Evolutionary conservation across 1,139 yeast genomes (phyloP).

Genomic region (Blastobotrys illinoisensis): DNA sequence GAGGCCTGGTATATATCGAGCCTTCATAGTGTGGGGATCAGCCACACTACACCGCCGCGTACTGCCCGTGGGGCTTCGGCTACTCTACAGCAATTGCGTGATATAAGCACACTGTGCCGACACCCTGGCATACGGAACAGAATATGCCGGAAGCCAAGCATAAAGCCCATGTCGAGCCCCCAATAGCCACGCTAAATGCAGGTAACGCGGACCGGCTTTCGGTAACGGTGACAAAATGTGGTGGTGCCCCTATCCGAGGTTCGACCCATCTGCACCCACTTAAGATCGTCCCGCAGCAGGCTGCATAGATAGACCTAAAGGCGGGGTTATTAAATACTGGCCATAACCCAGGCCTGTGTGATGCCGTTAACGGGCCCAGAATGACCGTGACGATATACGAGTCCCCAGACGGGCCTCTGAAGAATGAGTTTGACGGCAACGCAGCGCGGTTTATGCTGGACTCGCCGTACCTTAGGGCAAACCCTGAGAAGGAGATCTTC

Average conservation of each 20-base stretch:
- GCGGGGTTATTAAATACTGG: not conserved
- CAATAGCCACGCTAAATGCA: too few relatives aligned
- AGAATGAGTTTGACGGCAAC: slow-evolving; percentile 20
- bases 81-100: too few relatives aligned
- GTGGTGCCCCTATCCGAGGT: not conserved
- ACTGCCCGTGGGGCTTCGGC: too few relatives aligned
- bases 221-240: not conserved
- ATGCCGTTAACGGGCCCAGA: not conserved
- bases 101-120: too few relatives aligned
- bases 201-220: not conserved
- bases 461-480: slow-evolving; percentile 13
- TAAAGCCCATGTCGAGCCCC: too few relatives aligned
- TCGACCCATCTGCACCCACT: not conserved
- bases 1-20: too few relatives aligned
- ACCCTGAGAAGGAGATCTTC: slow-evolving; percentile 16
- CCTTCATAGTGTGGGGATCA: too few relatives aligned
- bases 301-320: not conserved
- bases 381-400: slow-evolving; percentile 11
- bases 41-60: too few relatives aligned
- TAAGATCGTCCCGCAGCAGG: not conserved
- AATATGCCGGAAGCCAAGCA: too few relatives aligned
- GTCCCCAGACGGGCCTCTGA: slow-evolving; percentile 21
- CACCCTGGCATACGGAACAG: too few relatives aligned
- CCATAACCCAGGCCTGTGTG: not conserved
- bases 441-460: slow-evolving; percentile 21